Conservation (phyloP, 352 stramenopile genomes). For the Halophytophthora batemanensis region DNA sequence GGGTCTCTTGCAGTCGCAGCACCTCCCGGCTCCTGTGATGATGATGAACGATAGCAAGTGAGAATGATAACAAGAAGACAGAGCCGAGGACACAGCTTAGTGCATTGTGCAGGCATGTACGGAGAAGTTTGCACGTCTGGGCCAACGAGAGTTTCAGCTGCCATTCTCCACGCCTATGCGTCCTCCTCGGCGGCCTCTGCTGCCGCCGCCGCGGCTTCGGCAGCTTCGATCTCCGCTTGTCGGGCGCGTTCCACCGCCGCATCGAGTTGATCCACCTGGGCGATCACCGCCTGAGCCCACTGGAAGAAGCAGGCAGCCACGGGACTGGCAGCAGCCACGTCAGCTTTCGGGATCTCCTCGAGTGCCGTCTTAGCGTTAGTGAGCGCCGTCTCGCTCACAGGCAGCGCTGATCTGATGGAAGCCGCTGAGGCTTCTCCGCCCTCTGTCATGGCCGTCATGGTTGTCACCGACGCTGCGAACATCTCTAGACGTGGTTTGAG, state of each 20-base stretch:
- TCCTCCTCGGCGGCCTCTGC: conserved; percentile 13
- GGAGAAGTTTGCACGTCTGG: not conserved
- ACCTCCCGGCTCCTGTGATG: not conserved
- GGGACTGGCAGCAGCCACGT: conserved; percentile 45
- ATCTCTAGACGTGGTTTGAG: conserved; percentile 29
- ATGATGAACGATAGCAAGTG: not conserved
- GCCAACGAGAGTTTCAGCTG: not conserved
- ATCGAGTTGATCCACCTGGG: conserved; percentile 53
- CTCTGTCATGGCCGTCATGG: conserved; percentile 12
- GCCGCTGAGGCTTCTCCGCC: conserved; percentile 15
- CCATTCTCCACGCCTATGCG: conserved; percentile 3
- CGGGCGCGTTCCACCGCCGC: conserved; percentile 31
- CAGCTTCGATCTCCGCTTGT: conserved; percentile 39
- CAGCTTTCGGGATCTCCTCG: conserved; percentile 39
- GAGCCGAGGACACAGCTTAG: not conserved
- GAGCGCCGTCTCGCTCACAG: conserved; percentile 15
- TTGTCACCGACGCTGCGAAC: conserved; percentile 23
- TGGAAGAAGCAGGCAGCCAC: conserved; percentile 48
- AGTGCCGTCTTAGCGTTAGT: conserved; percentile 41
- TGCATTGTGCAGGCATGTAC: not conserved
- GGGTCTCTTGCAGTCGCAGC: too few species aligned
- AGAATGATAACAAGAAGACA: conserved; percentile 11
- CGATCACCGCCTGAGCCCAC: conserved; percentile 52
- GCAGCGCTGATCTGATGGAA: conserved; percentile 14
- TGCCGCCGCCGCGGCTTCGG: conserved; percentile 13